Evolutionary conservation across 2,329 filamentous ascomycete genomes (phyloP), one percentile per base, ranked within the genome.

Genomic region (Paracoccidioides lutzii): DNA sequence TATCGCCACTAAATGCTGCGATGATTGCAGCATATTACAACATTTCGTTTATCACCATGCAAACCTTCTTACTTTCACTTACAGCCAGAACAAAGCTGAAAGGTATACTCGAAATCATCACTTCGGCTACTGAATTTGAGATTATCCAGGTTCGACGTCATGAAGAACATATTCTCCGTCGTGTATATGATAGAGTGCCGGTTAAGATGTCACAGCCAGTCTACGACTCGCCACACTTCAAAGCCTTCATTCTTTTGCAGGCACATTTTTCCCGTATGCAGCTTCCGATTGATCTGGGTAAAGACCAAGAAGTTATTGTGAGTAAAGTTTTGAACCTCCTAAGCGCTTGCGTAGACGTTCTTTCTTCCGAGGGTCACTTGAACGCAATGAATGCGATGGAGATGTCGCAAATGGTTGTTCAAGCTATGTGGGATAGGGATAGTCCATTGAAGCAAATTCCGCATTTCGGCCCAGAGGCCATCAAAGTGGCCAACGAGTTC

Each of bases 1-100:
- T 97, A 46, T 81, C 87, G 15, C 90, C 93, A 12, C 81, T 95
- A 64, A 97, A 98, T 70, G 87, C 91, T 2, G 93, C 93, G 62
- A 96, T 96, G 88, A 97, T 98, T 66, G 90, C 88, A 8, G 90
- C 93, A 1, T 97, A 98, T 78, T 98, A 98, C 79, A 97, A 96
- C 72, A 95, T 98, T 66, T 96, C 91, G 5, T 97, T 96, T 74
- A 88, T 95, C 70, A 98, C 93, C 2, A 98, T 98, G 90, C 91
- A 98, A 74, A 98, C 93, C 0, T 91, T 98, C 78, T 77, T 98
- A 53, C 78, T 98, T 55, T 98, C 93, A 12, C 79, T 98, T 49
- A 90, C 83, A 55, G 83, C 83, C 44, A 85, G 85, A 63, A 97
- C 90, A 3, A 97, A 95, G 76, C 82, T 98, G 61, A 98, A 98